Evolutionary conservation across 768 basidiomycete species (phyloP).

Genomic region (Termitomyces sp.): DNA sequence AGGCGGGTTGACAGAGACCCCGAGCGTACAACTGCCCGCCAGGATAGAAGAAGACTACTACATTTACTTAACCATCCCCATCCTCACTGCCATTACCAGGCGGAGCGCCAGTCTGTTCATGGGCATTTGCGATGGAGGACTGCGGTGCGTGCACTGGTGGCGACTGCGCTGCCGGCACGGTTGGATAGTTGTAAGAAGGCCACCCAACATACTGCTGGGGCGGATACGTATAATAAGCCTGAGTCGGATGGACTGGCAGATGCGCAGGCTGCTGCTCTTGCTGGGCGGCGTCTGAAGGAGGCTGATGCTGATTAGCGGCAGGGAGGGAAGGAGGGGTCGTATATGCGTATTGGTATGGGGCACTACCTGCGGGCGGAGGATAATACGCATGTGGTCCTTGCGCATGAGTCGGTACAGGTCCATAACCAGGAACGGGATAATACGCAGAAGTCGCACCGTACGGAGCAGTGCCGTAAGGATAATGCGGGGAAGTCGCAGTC

Average conservation of each 20-base stretch:
- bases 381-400: slow-evolving; percentile 9
- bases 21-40: slow-evolving; percentile 16
- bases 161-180: neutral
- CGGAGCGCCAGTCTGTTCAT: neutral
- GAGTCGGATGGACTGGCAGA: neutral
- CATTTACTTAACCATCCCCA: neutral
- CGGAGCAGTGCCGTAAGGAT: neutral
- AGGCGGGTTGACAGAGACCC: slow-evolving; percentile 17
- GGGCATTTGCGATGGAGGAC: slow-evolving; percentile 15
- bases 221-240: slow-evolving; percentile 10
- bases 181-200: slow-evolving; percentile 7
- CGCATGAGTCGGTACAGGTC: slow-evolving; percentile 5
- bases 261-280: slow-evolving; percentile 2
- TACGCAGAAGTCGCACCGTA: slow-evolving; percentile 10
- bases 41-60: neutral
- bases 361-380: neutral
- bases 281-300: neutral
- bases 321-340: neutral
- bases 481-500: neutral
- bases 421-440: slow-evolving; percentile 12
- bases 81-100: neutral
- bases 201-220: slow-evolving; percentile 7
- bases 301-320: neutral
- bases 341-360: slow-evolving; percentile 4
- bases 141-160: slow-evolving; percentile 6